Evolutionary conservation across 768 basidiomycete species (phyloP), one percentile per base, ranked within the genome.

Genomic region (Dentipellis fragilis): DNA sequence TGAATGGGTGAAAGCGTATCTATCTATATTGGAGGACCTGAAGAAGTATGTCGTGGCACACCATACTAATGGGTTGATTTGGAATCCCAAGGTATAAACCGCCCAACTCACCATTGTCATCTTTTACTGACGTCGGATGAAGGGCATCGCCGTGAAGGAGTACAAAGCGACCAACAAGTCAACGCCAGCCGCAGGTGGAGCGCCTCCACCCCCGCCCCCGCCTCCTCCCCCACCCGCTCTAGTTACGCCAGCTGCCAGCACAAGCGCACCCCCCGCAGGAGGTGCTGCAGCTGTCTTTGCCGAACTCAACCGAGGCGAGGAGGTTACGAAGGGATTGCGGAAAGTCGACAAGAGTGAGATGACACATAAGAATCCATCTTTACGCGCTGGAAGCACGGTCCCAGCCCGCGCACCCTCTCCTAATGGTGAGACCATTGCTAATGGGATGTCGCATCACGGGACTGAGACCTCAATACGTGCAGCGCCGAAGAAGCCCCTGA

Each of bases 301-400:
- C 1, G 81, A 92, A 54, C 72, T 99, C 48, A 97, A 97, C 66
- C 80, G 86, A 42, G 94, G 95, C 0, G 89, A 84, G 59, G 84
- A 86, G 4, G 85, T 99, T 36, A 98, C 95, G 6, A 89, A 88
- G 66, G 85, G 89, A 10, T 69, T 99, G 63, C 84, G 87, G 62
- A 97, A 96, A 68, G 96, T 99, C 29, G 90, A 93, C 66, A 87
- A 84, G 75, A 93, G 89, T 59, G 87, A 97, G 69, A 94, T 95
- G 93, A 97, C 93, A 3, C 96, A 99, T 75, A 98, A 99, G 78
- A 98, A 99, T 65, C 95, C 96, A 0, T 79, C 83, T 10, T 71
- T 99, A 38, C 74, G 96, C 34, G 80, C 75, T 14, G 59, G 72
- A 12, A 69, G 72, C 36, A 69, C 71, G 21, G 89, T 75, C 63